These are phyloP conservation scores for Hypholoma fasciculare DNA, from an alignment of 768 basidiomycete genomes.

Conservation along the genomic window DNA sequence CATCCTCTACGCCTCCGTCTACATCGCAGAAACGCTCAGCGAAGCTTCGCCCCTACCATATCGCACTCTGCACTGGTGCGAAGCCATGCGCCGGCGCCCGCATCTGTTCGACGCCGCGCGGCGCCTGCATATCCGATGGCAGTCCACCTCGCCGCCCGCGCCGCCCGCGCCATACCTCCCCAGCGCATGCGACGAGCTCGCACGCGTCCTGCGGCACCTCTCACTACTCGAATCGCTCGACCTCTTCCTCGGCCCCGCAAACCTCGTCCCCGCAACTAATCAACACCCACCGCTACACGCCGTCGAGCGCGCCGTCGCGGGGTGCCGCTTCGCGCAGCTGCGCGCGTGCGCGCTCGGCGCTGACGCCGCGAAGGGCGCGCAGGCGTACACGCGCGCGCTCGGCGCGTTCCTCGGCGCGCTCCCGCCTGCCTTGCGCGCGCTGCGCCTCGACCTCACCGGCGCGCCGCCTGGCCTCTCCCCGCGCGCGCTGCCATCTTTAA, in stretches of 20 bases:
- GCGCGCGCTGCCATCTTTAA: conserved; percentile 46
- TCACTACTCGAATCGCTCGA: conserved; percentile 54
- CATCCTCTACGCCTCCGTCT: conserved; percentile 54
- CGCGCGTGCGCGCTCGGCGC: conserved; percentile 44
- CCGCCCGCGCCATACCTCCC: conserved; percentile 30
- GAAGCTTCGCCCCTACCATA: conserved; percentile 37
- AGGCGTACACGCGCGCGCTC: conserved; percentile 41
- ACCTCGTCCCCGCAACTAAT: conserved; percentile 22
- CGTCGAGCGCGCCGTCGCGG: conserved; percentile 44
- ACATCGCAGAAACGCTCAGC: conserved; percentile 47
- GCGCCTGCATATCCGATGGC: conserved; percentile 57
- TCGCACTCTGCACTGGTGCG: conserved; percentile 51
- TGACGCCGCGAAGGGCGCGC: conserved; percentile 41
- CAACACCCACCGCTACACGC: conserved; percentile 33
- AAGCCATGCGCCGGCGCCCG: conserved; percentile 44
- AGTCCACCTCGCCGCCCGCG: conserved; percentile 29
- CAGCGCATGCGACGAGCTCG: conserved; percentile 39
- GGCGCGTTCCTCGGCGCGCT: conserved; percentile 42
- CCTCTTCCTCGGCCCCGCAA: conserved; percentile 49
- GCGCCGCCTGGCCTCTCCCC: conserved; percentile 38
- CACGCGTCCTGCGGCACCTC: conserved; percentile 34
- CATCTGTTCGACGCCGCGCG: conserved; percentile 47
- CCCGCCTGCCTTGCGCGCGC: conserved; percentile 38
- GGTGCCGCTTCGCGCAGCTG: conserved; percentile 40
- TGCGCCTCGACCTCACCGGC: conserved; percentile 46